Conservation (phyloP, 768 basidiomycete genomes). For the Lentinula sp. region DNA sequence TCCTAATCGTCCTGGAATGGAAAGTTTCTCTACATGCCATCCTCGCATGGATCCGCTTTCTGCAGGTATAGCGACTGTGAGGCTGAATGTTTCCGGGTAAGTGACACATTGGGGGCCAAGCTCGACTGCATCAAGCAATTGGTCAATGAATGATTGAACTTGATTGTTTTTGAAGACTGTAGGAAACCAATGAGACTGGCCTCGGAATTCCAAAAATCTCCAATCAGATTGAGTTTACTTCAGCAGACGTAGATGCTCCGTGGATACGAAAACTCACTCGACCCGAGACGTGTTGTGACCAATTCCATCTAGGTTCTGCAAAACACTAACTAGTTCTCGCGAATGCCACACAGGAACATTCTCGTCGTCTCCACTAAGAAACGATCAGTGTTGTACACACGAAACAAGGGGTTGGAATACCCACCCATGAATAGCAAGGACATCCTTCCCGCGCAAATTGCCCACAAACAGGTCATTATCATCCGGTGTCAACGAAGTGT, state of each 20-base stretch:
- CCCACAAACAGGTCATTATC: constrained; percentile 85
- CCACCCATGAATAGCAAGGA: constrained; percentile 78
- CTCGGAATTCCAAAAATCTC: constrained; percentile 59
- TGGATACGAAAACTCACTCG: neutral
- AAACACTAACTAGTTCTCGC: constrained; percentile 52
- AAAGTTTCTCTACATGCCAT: constrained; percentile 54
- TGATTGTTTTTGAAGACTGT: constrained; percentile 46
- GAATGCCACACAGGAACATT: constrained; percentile 90
- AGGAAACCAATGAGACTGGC: constrained; percentile 67
- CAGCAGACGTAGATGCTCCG: too few species aligned
- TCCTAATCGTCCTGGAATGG: constrained; percentile 60
- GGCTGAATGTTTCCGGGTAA: constrained; percentile 42
- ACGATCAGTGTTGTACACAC: neutral
- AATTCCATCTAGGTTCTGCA: constrained; percentile 32
- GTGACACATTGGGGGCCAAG: neutral
- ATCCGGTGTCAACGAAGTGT: constrained; percentile 70
- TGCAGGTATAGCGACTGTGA: constrained; percentile 65
- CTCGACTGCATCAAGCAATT: constrained; percentile 12
- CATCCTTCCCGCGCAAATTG: constrained; percentile 64
- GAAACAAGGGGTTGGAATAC: constrained; percentile 10
- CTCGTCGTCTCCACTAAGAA: constrained; percentile 61
- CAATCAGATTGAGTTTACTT: neutral
- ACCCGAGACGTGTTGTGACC: neutral
- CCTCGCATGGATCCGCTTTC: constrained; percentile 72
- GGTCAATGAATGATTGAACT: constrained; percentile 50